Conservation (phyloP, 164 flowering plant genomes). For the Dillenia suffruticosa region DNA sequence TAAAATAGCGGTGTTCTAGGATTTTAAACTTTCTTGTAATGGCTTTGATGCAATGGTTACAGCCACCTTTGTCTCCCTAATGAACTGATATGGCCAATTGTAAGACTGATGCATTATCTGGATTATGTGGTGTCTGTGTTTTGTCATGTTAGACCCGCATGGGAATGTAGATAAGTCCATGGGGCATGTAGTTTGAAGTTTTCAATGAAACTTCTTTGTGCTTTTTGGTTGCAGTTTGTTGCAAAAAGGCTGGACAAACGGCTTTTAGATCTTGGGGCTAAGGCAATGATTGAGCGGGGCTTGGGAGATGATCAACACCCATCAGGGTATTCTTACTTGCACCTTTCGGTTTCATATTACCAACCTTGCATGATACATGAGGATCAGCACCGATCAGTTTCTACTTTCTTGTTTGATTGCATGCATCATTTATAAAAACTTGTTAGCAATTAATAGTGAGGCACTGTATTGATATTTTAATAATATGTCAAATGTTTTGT, state of each 20-base stretch:
- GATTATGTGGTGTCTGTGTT: neutral
- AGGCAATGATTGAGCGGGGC: constrained; percentile 69
- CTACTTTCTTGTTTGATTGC: too few species aligned
- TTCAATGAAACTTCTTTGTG: neutral
- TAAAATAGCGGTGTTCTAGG: too few species aligned
- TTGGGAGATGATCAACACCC: constrained; percentile 98
- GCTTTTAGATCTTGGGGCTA: constrained; percentile 78
- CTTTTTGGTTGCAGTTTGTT: constrained; percentile 63
- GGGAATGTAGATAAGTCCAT: neutral
- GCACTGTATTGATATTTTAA: too few species aligned
- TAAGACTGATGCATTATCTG: neutral
- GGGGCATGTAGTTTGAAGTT: neutral
- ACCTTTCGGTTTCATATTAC: neutral
- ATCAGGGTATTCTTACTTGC: constrained; percentile 62
- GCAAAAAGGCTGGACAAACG: constrained; percentile 96
- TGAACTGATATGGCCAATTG: too few species aligned
- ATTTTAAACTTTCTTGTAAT: too few species aligned
- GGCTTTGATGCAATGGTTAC: neutral
- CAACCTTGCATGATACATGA: neutral
- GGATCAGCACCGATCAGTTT: too few species aligned
- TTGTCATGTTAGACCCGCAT: neutral
- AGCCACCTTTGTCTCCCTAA: neutral
- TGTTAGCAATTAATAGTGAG: too few species aligned
- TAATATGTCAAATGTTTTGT: too few species aligned
- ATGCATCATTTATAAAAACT: too few species aligned